Evolutionary conservation across 2,329 filamentous ascomycete genomes (phyloP).

Genomic region (Aureobasidium namibiae): DNA sequence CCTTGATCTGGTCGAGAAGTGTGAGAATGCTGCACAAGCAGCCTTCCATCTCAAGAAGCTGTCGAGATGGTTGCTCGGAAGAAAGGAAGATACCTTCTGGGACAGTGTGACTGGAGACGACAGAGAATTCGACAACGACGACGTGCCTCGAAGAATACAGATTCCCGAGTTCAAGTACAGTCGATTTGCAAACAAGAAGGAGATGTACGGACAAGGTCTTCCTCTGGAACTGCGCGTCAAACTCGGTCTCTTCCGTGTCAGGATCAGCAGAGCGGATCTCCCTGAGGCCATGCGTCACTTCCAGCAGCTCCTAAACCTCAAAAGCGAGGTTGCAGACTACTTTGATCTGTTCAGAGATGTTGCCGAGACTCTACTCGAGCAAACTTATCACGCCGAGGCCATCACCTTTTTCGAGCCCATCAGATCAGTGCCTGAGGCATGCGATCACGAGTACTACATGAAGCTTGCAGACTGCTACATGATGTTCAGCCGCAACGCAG

Average conservation of each 20-base stretch:
- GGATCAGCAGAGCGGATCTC: conserved; percentile 44
- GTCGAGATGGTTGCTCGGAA: conserved; percentile 73
- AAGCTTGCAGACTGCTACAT: conserved; percentile 61
- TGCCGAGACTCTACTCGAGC: conserved; percentile 49
- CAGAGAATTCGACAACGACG: conserved; percentile 76
- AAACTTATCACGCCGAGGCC: conserved; percentile 45
- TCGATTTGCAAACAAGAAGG: conserved; percentile 4
- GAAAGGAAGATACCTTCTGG: conserved; percentile 69
- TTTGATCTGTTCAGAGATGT: conserved; percentile 72
- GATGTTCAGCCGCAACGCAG: conserved; percentile 51
- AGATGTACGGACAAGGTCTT: conserved; percentile 61
- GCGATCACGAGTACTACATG: conserved; percentile 43
- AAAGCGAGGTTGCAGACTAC: conserved; percentile 56
- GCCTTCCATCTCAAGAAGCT: conserved; percentile 62
- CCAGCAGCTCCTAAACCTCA: conserved; percentile 56
- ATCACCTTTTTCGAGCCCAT: conserved; percentile 49
- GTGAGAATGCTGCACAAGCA: conserved; percentile 56
- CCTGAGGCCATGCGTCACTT: conserved; percentile 56
- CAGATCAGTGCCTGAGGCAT: conserved; percentile 31
- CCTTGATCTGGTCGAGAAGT: conserved; percentile 65
- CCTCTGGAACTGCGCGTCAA: conserved; percentile 78
- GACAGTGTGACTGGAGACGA: conserved; percentile 54
- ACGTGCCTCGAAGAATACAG: conserved; percentile 56
- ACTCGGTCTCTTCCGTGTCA: conserved; percentile 74
- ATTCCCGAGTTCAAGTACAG: conserved; percentile 47